phyloP scores from a whole-genome alignment of 2,329 filamentous ascomycete genomes.

The Diplodia intermedia region DNA sequence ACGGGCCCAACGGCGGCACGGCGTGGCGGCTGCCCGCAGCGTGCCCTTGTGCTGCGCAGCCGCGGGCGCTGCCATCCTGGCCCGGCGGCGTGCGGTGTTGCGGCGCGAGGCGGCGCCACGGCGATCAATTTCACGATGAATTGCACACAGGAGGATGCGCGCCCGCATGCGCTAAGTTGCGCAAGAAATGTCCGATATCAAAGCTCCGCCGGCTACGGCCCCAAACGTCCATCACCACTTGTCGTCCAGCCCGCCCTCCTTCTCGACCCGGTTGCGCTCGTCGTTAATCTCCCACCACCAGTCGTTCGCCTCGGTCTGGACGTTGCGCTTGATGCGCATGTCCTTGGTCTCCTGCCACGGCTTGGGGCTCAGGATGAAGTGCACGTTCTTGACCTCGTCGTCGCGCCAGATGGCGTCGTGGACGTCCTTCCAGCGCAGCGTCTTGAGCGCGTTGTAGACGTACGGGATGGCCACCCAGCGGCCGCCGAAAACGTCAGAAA shows the following conservation, averaged over 20 bases:
- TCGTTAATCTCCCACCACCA: slow-evolving; percentile 66
- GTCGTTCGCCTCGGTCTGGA: slow-evolving; percentile 52
- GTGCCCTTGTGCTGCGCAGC: slow-evolving; percentile 1
- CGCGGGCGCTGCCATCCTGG: neutral
- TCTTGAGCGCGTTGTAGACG: slow-evolving; percentile 68
- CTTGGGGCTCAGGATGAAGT: slow-evolving; percentile 68
- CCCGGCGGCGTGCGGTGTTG: neutral
- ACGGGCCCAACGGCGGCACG: slow-evolving; percentile 10
- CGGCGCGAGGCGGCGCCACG: slow-evolving; percentile 22
- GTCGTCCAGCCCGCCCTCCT: slow-evolving; percentile 56
- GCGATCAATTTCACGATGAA: slow-evolving; percentile 30
- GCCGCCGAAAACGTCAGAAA: slow-evolving; percentile 63
- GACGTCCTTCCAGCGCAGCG: slow-evolving; percentile 62
- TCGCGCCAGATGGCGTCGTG: slow-evolving; percentile 67
- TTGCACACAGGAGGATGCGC: slow-evolving; percentile 30
- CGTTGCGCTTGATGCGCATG: slow-evolving; percentile 42
- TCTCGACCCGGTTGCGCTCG: slow-evolving; percentile 58
- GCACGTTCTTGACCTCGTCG: slow-evolving; percentile 66
- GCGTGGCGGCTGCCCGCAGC: neutral
- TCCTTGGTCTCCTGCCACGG: slow-evolving; percentile 65
- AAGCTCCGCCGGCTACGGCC: slow-evolving; percentile 10
- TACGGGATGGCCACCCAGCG: slow-evolving; percentile 67
- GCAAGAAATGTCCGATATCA: slow-evolving; percentile 18
- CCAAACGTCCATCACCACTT: slow-evolving; percentile 51
- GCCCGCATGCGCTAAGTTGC: slow-evolving; percentile 25